Evolutionary conservation across 2,329 filamentous ascomycete species (phyloP).

Genomic region (Teratosphaeria pseudoeucalypti): DNA sequence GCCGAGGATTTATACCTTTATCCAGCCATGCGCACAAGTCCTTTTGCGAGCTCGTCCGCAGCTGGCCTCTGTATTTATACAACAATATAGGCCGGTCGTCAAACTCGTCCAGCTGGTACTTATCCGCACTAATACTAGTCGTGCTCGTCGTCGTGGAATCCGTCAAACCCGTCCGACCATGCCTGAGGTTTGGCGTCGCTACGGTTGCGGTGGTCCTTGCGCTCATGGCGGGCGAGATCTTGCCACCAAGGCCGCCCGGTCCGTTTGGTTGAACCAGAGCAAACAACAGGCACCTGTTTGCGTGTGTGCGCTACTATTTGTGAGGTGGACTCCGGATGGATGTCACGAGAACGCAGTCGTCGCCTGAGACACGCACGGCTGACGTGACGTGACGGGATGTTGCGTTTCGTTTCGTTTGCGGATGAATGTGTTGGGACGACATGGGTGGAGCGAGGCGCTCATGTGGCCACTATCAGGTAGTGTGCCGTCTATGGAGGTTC

Average conservation of each 20-base stretch:
- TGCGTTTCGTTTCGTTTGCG: background rate
- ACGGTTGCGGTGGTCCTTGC: slow-evolving; percentile 1
- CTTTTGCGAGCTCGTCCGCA: slow-evolving; percentile 35
- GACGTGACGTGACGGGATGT: background rate
- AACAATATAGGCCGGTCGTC: slow-evolving; percentile 35
- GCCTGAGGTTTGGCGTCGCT: slow-evolving; percentile 7
- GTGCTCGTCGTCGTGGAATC: slow-evolving; percentile 31
- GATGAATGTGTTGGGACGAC: background rate
- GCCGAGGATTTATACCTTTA: slow-evolving; percentile 18
- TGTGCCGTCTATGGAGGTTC: background rate
- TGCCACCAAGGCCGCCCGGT: slow-evolving; percentile 1
- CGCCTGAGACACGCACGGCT: background rate
- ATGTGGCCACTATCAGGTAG: background rate
- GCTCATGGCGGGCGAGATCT: slow-evolving; percentile 11
- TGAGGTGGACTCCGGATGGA: background rate
- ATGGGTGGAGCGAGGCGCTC: background rate
- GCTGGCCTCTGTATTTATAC: slow-evolving; percentile 35
- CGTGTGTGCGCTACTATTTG: background rate
- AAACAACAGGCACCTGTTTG: background rate
- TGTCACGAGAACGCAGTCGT: background rate
- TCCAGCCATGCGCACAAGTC: slow-evolving; percentile 32
- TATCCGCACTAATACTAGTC: slow-evolving; percentile 28
- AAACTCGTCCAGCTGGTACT: slow-evolving; percentile 34
- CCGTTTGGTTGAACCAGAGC: background rate
- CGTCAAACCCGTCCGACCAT: slow-evolving; percentile 31